phyloP scores from a whole-genome alignment of 495 filamentous ascomycete species.

The Paragyromitra xinjiangensis region DNA sequence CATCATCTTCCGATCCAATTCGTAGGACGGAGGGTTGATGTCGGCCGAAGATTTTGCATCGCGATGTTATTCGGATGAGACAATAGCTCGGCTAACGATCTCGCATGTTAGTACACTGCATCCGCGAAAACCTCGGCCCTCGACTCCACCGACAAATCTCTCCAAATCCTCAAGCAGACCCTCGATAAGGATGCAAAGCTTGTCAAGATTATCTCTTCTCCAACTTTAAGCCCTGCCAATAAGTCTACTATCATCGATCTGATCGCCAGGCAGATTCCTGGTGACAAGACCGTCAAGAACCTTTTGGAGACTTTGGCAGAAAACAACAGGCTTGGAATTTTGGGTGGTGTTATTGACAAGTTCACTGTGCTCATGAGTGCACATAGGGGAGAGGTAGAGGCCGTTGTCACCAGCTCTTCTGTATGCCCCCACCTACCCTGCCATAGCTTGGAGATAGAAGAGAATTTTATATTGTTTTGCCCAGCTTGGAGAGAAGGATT shows the following conservation, averaged over 20 bases:
- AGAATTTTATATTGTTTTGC: neutral
- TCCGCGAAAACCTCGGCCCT: conserved; percentile 85
- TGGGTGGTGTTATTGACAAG: conserved; percentile 85
- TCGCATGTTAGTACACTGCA: conserved; percentile 81
- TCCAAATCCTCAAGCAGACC: conserved; percentile 73
- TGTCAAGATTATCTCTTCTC: conserved; percentile 74
- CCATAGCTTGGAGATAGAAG: neutral
- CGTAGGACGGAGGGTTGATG: neutral
- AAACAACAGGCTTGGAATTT: conserved; percentile 89
- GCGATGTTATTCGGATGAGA: conserved; percentile 11
- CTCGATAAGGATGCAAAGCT: conserved; percentile 85
- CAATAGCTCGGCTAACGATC: conserved; percentile 54
- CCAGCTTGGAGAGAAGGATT: neutral
- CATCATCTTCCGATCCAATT: conserved; percentile 1
- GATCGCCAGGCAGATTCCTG: conserved; percentile 78
- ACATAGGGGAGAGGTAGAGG: conserved; percentile 88
- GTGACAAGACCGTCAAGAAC: conserved; percentile 88
- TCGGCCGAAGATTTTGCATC: conserved; percentile 1
- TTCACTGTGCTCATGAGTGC: conserved; percentile 88
- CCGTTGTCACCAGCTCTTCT: conserved; percentile 86
- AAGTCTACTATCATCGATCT: conserved; percentile 84
- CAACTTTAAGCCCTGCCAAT: conserved; percentile 77
- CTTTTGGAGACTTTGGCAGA: conserved; percentile 87
- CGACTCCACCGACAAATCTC: conserved; percentile 79
- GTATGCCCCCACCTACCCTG: conserved; percentile 64